Evolutionary conservation across 345 rosid species (phyloP), one percentile per base, ranked within the genome.

Genomic region (Citrus sp.): DNA sequence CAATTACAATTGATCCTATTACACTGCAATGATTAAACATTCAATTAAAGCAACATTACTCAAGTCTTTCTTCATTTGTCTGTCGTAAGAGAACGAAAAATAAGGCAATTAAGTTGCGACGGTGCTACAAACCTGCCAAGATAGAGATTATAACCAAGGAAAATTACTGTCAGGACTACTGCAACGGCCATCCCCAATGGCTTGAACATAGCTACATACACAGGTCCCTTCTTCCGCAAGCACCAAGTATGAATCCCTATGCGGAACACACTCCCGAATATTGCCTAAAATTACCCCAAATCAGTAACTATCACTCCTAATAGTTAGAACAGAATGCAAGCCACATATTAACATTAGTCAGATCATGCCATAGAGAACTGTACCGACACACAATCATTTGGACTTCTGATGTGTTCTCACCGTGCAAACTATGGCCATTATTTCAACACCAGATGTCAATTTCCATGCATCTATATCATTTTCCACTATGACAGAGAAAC

Each of bases 131-230:
- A 87, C 90, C 88, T 85, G 75, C 87, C 90, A 32, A 87, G 85
- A 77, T 46, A 75, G 73, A 85, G 82, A 18, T 80, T 58, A 18
- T 77, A 84, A 0, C 87, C 87, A 13, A 87, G 86, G 64, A 87
- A 82, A 5, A 38, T 9, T 77, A 82, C 74, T 18, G 82, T 67
- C 67, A 87, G 55, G 65, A 65, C 19, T 7, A 80, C 77, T 9
- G 90, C 83, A 78, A 84, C 22, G 65, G 35, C 82, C 64, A 87
- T 87, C 37, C 88, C 88, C 81, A 87, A 37, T 9, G 90, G 88
- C 83, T 67, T 83, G 87, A 87, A 87, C 86, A 87, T 82, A 75
- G 88, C 70, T 10, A 87, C 90, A 49, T 66, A 86, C 1, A 84
- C 73, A 16, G 87, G 86, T 13, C 90, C 88, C 35, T 78, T 87